Conservation (phyloP, 1,284 basidiomycete genomes). For the Ceratobasidium sp. region DNA sequence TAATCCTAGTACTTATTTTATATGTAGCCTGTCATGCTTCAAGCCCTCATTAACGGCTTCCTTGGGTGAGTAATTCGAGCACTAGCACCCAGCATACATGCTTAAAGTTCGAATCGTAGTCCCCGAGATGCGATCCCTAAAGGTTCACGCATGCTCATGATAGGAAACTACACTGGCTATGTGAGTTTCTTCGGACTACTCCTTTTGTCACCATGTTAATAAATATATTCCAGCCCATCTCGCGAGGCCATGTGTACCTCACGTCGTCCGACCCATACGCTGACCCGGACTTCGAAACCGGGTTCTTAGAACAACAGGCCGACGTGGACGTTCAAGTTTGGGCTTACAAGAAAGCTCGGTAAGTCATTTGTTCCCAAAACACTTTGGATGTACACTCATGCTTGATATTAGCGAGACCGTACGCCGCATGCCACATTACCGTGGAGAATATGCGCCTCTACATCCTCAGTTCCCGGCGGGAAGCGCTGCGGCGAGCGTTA, state of each 20-base stretch:
- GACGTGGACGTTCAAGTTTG: constrained; percentile 19
- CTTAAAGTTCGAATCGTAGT: not conserved
- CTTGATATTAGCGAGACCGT: constrained; percentile 51
- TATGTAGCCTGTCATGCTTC: constrained; percentile 23
- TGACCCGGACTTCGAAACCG: constrained; percentile 15
- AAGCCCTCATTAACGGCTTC: constrained; percentile 20
- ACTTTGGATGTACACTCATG: not conserved
- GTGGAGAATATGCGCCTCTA: constrained; percentile 51
- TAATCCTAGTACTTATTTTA: not conserved
- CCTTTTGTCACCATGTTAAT: not conserved
- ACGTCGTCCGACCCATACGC: constrained; percentile 15
- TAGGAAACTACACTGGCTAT: constrained; percentile 19
- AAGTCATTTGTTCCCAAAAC: not conserved
- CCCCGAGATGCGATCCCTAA: constrained; percentile 14
- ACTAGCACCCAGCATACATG: not conserved
- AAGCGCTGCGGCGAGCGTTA: constrained; percentile 45
- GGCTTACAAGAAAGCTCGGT: constrained; percentile 19
- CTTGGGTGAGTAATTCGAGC: constrained; percentile 9
- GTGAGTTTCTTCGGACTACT: not conserved
- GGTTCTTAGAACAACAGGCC: constrained; percentile 9
- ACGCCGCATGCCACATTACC: constrained; percentile 54
- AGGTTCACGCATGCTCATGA: constrained; percentile 17
- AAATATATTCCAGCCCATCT: not conserved
- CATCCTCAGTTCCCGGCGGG: constrained; percentile 53
- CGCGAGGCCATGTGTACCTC: constrained; percentile 20